Base-by-base conservation (phyloP, 1,284 basidiomycete species). In the Gymnopus androsaceus region DNA sequence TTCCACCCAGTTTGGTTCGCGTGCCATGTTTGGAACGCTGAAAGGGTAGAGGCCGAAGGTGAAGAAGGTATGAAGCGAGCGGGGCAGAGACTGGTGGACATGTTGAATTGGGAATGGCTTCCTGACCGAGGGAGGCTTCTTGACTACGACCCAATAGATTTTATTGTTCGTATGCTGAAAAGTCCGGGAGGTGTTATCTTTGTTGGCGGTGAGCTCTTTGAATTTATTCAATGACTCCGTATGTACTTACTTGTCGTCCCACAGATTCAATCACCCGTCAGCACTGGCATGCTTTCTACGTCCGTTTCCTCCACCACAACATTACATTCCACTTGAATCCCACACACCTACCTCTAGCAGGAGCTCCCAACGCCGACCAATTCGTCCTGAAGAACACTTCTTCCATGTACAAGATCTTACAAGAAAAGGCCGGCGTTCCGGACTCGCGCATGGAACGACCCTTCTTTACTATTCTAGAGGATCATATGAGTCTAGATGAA, bases 61-160 rank as follows among this genome's bases (percentile, higher is more conserved):
- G 49, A 31, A n/a, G 55, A 57, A 27, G 45, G 48, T 27, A 51
- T 33, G 41, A 44, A 30, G 27, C 17, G 52, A 15, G 40, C 52
- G 7, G 41, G 49, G 14, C 49, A 57, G 25, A 33, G 50, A 27
- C 19, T 57, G 30, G 50, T 46, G 31, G 42, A 46, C 28, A 30
- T 33, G 14, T n/a, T 57, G 27, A 57, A 57, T 30, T 57, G 50
- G 49, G 49, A 46, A 21, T 57, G 55, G 55, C 19, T 37, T 42
- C 55, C 55, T 19, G 44, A 31, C 31, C 33, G 55, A 46, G 55
- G 55, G 14, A 27, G 25, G 4, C 31, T 57, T n/a, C 27, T 57
- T 15, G 49, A 51, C 14, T 57, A 52, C 17, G 55, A 57, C 34
- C 50, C 55, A 23, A 42, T 57, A 3, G 55, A 51, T 9, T 48